phyloP scores from a whole-genome alignment of 306 rosid species.

The Psophocarpus tetragonolobus region DNA sequence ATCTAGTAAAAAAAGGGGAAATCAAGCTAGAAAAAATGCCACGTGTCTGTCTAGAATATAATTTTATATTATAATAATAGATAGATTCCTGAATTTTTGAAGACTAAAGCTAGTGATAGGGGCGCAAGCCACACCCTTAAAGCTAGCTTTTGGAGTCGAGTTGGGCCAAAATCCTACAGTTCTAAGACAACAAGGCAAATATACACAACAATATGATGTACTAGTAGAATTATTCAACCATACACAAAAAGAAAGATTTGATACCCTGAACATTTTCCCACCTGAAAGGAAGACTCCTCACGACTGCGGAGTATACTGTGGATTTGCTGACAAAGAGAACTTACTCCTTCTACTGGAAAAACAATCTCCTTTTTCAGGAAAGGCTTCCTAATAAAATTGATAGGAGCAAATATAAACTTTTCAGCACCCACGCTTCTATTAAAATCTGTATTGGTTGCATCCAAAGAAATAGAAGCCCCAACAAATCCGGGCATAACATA shows the following conservation, averaged over 20 bases:
- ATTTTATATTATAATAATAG: too few species aligned
- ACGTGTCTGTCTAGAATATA: too few species aligned
- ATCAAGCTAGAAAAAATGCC: too few species aligned
- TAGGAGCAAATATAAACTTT: slow-evolving; percentile 67
- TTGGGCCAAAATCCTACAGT: neutral
- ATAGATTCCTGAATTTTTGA: too few species aligned
- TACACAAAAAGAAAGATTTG: neutral
- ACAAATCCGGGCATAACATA: slow-evolving; percentile 79
- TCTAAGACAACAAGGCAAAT: neutral
- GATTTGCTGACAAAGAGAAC: slow-evolving; percentile 68
- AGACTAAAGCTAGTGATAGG: too few species aligned
- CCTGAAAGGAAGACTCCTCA: slow-evolving; percentile 90
- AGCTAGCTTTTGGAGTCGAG: too few species aligned
- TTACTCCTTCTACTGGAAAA: slow-evolving; percentile 84
- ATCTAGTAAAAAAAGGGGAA: too few species aligned
- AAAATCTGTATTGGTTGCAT: slow-evolving; percentile 52
- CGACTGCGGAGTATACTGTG: slow-evolving; percentile 59
- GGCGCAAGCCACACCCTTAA: too few species aligned
- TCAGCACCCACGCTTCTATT: slow-evolving; percentile 54
- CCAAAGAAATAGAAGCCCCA: slow-evolving; percentile 66
- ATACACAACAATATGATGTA: neutral
- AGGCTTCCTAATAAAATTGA: slow-evolving; percentile 72
- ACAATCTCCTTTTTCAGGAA: slow-evolving; percentile 75
- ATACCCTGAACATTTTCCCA: slow-evolving; percentile 33
- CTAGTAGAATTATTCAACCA: neutral